phyloP scores from a whole-genome alignment of 2,329 filamentous ascomycete genomes.

The Lachnellula subtilissima region DNA sequence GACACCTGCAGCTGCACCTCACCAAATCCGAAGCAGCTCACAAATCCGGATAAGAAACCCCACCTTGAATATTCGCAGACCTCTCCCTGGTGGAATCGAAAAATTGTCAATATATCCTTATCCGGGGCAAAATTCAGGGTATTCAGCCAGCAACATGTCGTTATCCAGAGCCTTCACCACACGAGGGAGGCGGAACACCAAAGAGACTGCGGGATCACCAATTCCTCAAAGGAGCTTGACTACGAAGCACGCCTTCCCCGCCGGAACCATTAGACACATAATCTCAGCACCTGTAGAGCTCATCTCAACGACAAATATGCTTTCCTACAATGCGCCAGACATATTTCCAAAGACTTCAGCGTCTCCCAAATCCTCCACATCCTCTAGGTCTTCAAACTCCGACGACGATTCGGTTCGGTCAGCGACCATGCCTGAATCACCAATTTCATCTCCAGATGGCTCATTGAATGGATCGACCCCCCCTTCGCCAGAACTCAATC shows the following conservation, averaged over 20 bases:
- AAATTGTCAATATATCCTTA: constrained; percentile 5
- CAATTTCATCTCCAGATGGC: constrained; percentile 41
- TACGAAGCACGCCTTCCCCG: constrained; percentile 24
- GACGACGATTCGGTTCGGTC: constrained; percentile 70
- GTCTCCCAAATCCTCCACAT: constrained; percentile 13
- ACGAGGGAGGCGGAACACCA: constrained; percentile 48
- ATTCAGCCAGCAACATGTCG: constrained; percentile 38
- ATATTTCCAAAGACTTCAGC: constrained; percentile 42
- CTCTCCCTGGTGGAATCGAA: constrained; percentile 7
- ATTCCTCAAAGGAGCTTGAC: constrained; percentile 25
- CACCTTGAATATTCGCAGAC: constrained; percentile 13
- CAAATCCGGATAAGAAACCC: constrained; percentile 19
- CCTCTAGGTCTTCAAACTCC: constrained; percentile 44
- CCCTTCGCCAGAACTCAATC: constrained; percentile 57
- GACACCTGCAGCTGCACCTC: constrained; percentile 9
- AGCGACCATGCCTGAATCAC: constrained; percentile 37
- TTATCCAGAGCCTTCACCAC: constrained; percentile 69
- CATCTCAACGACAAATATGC: constrained; percentile 91
- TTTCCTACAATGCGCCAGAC: constrained; percentile 90
- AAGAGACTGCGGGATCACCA: constrained; percentile 37
- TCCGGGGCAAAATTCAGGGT: constrained; percentile 4
- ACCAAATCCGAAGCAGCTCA: constrained; percentile 10
- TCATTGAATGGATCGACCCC: constrained; percentile 38
- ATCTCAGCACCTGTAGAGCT: constrained; percentile 87
- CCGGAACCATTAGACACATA: constrained; percentile 45